These are phyloP conservation scores for Musa acuminata DNA, from an alignment of 176 grass and related monocot species.

Conservation along the genomic window DNA sequence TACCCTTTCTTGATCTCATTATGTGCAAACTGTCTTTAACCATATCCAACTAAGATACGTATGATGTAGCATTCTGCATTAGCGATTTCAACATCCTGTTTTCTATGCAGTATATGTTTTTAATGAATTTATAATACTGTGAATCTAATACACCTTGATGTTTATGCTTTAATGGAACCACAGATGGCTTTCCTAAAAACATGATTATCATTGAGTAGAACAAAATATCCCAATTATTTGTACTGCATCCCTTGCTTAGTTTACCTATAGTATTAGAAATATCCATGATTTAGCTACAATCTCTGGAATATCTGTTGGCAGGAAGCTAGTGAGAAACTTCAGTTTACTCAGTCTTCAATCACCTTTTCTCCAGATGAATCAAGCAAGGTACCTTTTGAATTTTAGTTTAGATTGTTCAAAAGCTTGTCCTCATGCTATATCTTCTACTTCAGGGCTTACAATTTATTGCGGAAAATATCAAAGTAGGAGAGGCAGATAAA, in stretches of 20 bases:
- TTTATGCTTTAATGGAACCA: no score
- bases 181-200: no score
- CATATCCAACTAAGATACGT: no score
- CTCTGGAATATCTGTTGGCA: not conserved
- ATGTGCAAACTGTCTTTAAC: no score
- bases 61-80: not conserved
- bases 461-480: conserved; percentile 34
- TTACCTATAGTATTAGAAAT: no score
- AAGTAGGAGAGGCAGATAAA: conserved; percentile 20
- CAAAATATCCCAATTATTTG: not conserved
- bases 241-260: no score
- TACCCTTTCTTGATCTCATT: not conserved
- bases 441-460: conserved; percentile 41
- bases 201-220: not conserved
- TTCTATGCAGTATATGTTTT: not conserved
- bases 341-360: conserved; percentile 38
- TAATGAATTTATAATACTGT: not conserved
- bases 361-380: conserved; percentile 43
- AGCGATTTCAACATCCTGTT: not conserved
- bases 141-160: no score
- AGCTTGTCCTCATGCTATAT: not conserved
- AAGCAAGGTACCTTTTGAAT: conserved; percentile 32
- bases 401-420: not conserved
- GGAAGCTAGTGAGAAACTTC: conserved; percentile 68
- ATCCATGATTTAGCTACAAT: no score